Evolutionary conservation across 1,284 basidiomycete species (phyloP), one percentile per base, ranked within the genome.

Genomic region (Rhodotorula sp.): DNA sequence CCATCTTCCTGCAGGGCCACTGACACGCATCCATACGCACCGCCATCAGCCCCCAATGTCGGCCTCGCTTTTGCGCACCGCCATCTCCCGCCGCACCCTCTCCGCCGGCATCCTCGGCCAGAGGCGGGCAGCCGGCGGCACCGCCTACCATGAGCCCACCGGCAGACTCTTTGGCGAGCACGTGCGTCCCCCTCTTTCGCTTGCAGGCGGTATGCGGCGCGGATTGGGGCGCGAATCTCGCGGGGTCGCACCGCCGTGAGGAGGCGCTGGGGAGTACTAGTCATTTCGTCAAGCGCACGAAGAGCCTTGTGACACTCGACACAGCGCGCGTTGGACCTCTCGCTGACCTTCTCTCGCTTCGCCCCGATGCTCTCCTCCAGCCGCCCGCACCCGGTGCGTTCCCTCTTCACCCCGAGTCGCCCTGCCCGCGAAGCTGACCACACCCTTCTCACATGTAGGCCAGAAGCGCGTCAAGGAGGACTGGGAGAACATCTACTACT

Each of bases 101-200:
- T 37, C 53, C 37, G 19, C 60, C 66, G 29, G 57, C 62, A 50
- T 44, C 39, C 70, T 48, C 48, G 48, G 39, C 39, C 67, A 71
- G 58, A 51, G 58, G 58, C 75, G 80, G 58, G 88, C 89, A 41
- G 91, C 90, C n/a, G 91, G 62, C 22, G 62, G 88, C 66, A 89
- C 90, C 15, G 88, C 89, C 67, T 94, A 89, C 82, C 93, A 96
- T 81, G 90, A 93, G 78, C 94, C 94, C 56, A 88, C 90, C 13
- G 94, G 94, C 34, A 90, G 88, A 81, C 81, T 97, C 72, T 95
- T 95, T 78, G 89, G 89, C 76, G 93, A 96, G 85, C 91, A 92
- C 87, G 93, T 94, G 78, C 64, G 86, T 25, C 17, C 6, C 48
- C 0, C 1, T 36, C 17, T 25, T 4, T 36, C 27, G 17, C 29